Evolutionary conservation across 1,284 basidiomycete species (phyloP), one percentile per base, ranked within the genome.

Genomic region (Apiotrichum porosum): DNA sequence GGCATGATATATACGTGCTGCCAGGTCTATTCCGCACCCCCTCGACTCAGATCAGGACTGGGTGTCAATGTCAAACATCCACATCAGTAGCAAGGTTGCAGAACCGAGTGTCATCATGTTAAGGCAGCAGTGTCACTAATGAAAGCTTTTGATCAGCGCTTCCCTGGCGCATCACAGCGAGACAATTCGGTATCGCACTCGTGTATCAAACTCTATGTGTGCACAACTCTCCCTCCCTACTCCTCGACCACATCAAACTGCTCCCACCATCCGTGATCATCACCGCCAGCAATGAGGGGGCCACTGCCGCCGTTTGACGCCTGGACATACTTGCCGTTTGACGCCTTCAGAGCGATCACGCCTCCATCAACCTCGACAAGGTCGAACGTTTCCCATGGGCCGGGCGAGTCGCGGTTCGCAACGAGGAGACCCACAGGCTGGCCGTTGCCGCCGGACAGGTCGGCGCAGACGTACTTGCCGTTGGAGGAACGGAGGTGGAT

Each of bases 261-360:
- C 53, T 55, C 53, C 53, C 53, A 55, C 53, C 49, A 55, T 2
- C 53, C 49, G 10, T 36, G 35, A 17, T 37, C 33, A 5, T 44
- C 46, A 8, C 39, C 43, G 38, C 32, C 34, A 9, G 43, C 46
- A 3, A 43, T 40, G 19, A 49, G 35, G 15, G 28, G 33, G 6
- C 42, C 46, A 6, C 21, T 34, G 0, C 49, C 49, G 15, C 24
- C 44, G 9, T 43, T 37, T 2, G 22, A 34, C 3, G 49, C 49
- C 40, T 51, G 49, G 28, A 51, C 37, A 26, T 35, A 51, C 41
- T 47, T 46, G 40, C 52, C 52, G 17, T 47, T 54, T n/a, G 19
- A 15, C 1, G 44, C 52, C 28, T 41, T 31, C 23, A 54, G 37
- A 1, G 37, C 32, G 15, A 50, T 24, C 17, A 30, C 23, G 15